Base-by-base conservation (phyloP, 345 rosid species). In the Luvunga scandens region DNA sequence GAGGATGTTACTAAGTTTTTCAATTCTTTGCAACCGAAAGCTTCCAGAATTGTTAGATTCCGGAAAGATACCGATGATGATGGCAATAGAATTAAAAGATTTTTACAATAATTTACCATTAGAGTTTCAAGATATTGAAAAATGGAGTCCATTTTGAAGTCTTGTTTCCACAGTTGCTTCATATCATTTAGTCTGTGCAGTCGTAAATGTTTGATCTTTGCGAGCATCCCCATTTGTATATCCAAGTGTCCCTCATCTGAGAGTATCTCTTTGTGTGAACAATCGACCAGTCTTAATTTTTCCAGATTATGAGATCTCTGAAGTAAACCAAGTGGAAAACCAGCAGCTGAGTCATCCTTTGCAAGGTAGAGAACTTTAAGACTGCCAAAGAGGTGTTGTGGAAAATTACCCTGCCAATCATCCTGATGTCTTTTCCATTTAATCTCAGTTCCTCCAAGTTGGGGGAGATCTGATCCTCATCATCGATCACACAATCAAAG, bases 151-250 rank as follows among this genome's bases (percentile, higher is more conserved):
- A 19, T 1, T 48, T 16, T 56, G 16, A 53, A 24, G 39, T 77
- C 34, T 38, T 78, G 69, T 33, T 55, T 57, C 86, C 82, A 76
- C 63, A 56, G 53, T 19, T 31, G 22, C 27, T 38, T 39, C n/a
- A 68, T 30, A 60, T 53, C 7, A 13, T 7, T 10, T 27, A 82
- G 71, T 0, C 0, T 0, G 0, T 0, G 0, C 18, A 75, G 42
- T 3, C 2, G 1, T 31, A 82, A 53, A 10, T 18, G 3, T 24
- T 22, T 76, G 24, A 82, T 27, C 42, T 59, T 21, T 8, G 59
- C 16, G 0, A 70, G 60, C 2, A 3, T 36, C 10, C 18, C 60
- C 3, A 9, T 24, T 5, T 53, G 14, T 33, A 21, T 56, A 72
- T 72, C 33, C 22, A 14, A 42, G 50, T n/a, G 66, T 65, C 50